These are phyloP conservation scores for Diaporthe sp. DNA, from an alignment of 2,329 filamentous ascomycete species.

Conservation along the genomic window DNA sequence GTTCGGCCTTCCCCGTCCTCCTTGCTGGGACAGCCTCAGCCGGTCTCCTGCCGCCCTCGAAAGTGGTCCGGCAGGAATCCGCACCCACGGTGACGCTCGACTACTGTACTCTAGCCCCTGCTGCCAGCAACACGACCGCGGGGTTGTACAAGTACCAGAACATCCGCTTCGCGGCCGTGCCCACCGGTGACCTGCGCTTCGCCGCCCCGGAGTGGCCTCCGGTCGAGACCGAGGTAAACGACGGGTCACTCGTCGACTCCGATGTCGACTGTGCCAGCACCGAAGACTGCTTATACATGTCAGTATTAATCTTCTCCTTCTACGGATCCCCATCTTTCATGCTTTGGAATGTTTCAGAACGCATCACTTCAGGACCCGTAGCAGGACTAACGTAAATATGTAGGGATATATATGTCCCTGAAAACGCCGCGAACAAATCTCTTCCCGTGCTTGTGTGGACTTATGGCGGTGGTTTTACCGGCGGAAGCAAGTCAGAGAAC, in stretches of 20 bases:
- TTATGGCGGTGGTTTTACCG: constrained; percentile 56
- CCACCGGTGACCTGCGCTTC: constrained; percentile 46
- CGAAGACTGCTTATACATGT: constrained; percentile 62
- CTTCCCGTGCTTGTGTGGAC: constrained; percentile 59
- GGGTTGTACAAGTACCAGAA: constrained; percentile 49
- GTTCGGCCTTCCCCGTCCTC: background rate
- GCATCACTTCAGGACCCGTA: too few relatives aligned
- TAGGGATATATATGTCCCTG: constrained; percentile 59
- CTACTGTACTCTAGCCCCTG: constrained; percentile 42
- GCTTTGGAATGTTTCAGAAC: too few relatives aligned
- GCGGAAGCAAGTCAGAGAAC: constrained; percentile 50
- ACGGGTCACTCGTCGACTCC: constrained; percentile 44
- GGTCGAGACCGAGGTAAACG: constrained; percentile 45
- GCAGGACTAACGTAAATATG: too few relatives aligned
- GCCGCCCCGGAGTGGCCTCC: constrained; percentile 47
- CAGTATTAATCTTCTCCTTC: too few relatives aligned
- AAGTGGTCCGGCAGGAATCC: constrained; percentile 18
- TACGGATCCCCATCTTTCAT: too few relatives aligned
- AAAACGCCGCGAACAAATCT: constrained; percentile 50
- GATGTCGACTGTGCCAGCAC: constrained; percentile 45
- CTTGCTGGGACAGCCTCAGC: constrained; percentile 17
- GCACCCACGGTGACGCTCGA: constrained; percentile 41
- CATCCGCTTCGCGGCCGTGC: constrained; percentile 47
- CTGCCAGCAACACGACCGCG: constrained; percentile 38
- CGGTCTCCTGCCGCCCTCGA: background rate